Evolutionary conservation across 805 yeast genomes (phyloP), one percentile per base, ranked within the genome.

Genomic region (Starmera dryadoides): DNA sequence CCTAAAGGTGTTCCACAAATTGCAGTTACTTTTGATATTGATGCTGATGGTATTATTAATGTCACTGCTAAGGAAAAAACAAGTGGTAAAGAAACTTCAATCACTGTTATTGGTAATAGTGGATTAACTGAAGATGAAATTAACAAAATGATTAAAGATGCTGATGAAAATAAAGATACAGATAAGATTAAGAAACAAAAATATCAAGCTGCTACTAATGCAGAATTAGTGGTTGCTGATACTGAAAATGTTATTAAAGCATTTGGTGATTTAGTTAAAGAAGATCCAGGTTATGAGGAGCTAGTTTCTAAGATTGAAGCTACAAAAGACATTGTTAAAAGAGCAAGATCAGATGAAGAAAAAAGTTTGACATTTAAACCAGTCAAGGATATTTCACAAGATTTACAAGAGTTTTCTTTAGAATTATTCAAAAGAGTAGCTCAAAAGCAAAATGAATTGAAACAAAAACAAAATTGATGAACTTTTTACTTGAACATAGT

Each of bases 241-340:
- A 87, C 95, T 37, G 96, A 88, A 62, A 73, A 74, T 63, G 91
- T 96, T 9, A 67, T 93, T 45, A 68, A 69, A 48, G 95, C 86
- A 64, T 83, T 82, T 55, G 71, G 72, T 8, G 59, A 62, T 7
- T 43, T 61, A 8, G 69, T 77, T 4, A 45, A 56, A 6, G 71
- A 66, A 44, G 87, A 81, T 51, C 73, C 68, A 56, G 62, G 74
- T 38, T 77, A 70, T 57, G 66, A 66, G 48, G 33, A 30, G 5
- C 71, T 74, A 56, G 66, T 65, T 40, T 68, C 58, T 35, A 64
- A 61, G 54, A 69, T 76, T 34, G 58, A 71, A 41, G 68, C 75
- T 44, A 67, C 79, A 58, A 80, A 83, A 71, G 82, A 78, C 62
- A 59, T 77, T 25, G 75, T 80, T 42, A 79, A 79, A 51, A 75